Percentiles rank a stretch among this genome's conserved stretches.
Evolutionary conservation across 768 basidiomycete genomes (phyloP).

Genomic region (Lepiota venenata): DNA sequence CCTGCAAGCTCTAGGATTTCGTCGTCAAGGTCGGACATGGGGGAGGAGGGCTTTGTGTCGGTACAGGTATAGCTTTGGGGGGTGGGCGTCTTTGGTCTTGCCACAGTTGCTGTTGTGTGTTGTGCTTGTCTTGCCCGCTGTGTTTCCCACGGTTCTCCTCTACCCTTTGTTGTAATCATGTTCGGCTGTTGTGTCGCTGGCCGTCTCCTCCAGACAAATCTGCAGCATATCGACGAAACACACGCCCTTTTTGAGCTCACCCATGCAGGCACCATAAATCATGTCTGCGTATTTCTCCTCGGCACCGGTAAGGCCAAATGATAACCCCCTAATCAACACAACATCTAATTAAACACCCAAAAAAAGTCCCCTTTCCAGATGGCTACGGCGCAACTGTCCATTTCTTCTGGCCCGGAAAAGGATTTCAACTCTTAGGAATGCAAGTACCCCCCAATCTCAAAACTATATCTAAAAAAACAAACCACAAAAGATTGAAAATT

Average conservation of each 20-base stretch:
- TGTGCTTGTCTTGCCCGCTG: neutral
- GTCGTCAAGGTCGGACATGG: slow-evolving; percentile 57
- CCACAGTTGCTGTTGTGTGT: neutral
- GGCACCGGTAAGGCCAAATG: slow-evolving; percentile 65
- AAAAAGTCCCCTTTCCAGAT: slow-evolving; percentile 73
- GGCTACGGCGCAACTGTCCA: slow-evolving; percentile 85
- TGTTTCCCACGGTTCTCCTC: neutral
- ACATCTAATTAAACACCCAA: slow-evolving; percentile 2
- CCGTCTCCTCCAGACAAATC: slow-evolving; percentile 73
- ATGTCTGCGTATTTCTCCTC: slow-evolving; percentile 80
- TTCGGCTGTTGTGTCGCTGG: slow-evolving; percentile 82
- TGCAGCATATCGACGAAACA: slow-evolving; percentile 79
- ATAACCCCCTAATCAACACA: neutral
- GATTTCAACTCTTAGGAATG: slow-evolving; percentile 86
- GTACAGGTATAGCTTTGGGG: neutral
- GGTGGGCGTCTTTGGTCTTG: too few species aligned
- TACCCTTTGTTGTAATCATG: slow-evolving; percentile 47
- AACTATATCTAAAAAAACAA: neutral
- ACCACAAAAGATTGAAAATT: neutral
- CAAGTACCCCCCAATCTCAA: slow-evolving; percentile 40
- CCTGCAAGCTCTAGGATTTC: slow-evolving; percentile 83
- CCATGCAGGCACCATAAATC: slow-evolving; percentile 72
- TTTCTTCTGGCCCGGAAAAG: slow-evolving; percentile 83
- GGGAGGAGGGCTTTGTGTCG: slow-evolving; percentile 4
- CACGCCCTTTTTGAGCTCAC: slow-evolving; percentile 79